Conservation (phyloP, 352 stramenopile genomes). For the Phytophthora aleatoria region DNA sequence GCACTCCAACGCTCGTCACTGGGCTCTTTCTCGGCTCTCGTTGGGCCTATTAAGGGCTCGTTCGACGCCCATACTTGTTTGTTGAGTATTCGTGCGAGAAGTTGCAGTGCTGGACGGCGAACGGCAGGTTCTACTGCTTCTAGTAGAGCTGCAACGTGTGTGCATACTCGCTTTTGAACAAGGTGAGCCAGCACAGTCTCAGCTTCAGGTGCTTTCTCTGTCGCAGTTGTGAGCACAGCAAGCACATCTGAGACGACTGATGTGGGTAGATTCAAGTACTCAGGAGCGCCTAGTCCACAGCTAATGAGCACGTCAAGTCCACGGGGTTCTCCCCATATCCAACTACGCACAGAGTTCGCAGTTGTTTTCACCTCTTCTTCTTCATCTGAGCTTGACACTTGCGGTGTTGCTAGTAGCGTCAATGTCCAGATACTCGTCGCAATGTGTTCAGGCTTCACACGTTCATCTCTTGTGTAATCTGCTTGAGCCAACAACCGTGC, state of each 20-base stretch:
- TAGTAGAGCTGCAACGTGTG: slow-evolving; percentile 41
- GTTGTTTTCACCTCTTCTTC: slow-evolving; percentile 9
- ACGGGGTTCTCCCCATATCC: slow-evolving; percentile 38
- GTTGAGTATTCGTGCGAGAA: slow-evolving; percentile 52
- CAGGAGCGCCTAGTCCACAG: slow-evolving; percentile 39
- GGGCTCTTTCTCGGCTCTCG: neutral
- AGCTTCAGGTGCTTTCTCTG: slow-evolving; percentile 16
- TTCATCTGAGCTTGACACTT: slow-evolving; percentile 3
- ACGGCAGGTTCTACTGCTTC: slow-evolving; percentile 63
- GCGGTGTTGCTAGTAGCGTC: slow-evolving; percentile 39
- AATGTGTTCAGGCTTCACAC: slow-evolving; percentile 39
- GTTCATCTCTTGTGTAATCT: slow-evolving; percentile 36
- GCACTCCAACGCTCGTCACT: slow-evolving; percentile 43
- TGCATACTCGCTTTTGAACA: slow-evolving; percentile 50
- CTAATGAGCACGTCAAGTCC: slow-evolving; percentile 45
- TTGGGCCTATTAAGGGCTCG: slow-evolving; percentile 4
- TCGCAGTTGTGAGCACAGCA: slow-evolving; percentile 41
- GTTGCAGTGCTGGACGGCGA: slow-evolving; percentile 43
- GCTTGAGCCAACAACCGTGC: slow-evolving; percentile 48
- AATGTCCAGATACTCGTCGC: slow-evolving; percentile 51
- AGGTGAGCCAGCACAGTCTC: slow-evolving; percentile 25
- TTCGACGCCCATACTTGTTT: slow-evolving; percentile 17
- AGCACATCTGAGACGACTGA: slow-evolving; percentile 50
- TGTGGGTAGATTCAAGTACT: slow-evolving; percentile 34
- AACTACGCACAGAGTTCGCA: slow-evolving; percentile 21